Percentiles rank a stretch among this genome's conserved stretches.
Conservation (phyloP, 805 yeast genomes). For the Blastobotrys robertii region DNA sequence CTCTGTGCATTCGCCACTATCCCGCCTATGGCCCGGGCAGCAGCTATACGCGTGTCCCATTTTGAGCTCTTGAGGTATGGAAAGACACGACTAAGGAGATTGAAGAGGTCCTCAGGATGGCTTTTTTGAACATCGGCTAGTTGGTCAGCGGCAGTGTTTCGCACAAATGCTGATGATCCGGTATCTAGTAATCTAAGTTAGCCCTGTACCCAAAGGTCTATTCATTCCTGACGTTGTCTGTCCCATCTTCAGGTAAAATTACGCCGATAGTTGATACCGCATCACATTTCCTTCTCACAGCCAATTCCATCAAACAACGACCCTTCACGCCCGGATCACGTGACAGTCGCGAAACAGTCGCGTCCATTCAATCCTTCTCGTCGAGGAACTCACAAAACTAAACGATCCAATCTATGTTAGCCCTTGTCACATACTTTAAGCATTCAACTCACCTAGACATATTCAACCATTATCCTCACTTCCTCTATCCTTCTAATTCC, state of each 20-base stretch:
- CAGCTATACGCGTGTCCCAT: slow-evolving; percentile 96
- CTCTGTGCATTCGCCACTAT: slow-evolving; percentile 65
- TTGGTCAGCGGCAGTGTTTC: slow-evolving; percentile 97
- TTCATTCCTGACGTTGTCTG: slow-evolving; percentile 7
- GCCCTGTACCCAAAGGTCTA: too few species aligned
- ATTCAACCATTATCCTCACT: too few species aligned
- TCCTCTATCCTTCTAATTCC: too few species aligned
- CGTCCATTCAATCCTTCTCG: too few species aligned
- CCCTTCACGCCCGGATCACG: too few species aligned
- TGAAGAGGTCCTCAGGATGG: slow-evolving; percentile 87
- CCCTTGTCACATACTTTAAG: too few species aligned
- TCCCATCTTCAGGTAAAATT: too few species aligned
- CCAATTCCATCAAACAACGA: too few species aligned
- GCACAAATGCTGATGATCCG: slow-evolving; percentile 86
- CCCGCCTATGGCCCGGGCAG: slow-evolving; percentile 92
- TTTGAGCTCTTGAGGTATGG: slow-evolving; percentile 74
- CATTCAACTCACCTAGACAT: too few species aligned
- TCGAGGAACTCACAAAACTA: background rate
- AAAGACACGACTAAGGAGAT: slow-evolving; percentile 76
- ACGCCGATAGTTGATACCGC: too few species aligned
- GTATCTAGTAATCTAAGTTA: slow-evolving; percentile 52
- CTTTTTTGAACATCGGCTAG: slow-evolving; percentile 86
- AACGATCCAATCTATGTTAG: slow-evolving; percentile 1
- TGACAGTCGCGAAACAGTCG: too few species aligned
- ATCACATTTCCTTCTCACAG: too few species aligned